A percentile compares a stretch with the other conserved stretches of the same genome.
Evolutionary conservation across 2,329 filamentous ascomycete genomes (phyloP).

Genomic region (Dothiorella sarmentorum): DNA sequence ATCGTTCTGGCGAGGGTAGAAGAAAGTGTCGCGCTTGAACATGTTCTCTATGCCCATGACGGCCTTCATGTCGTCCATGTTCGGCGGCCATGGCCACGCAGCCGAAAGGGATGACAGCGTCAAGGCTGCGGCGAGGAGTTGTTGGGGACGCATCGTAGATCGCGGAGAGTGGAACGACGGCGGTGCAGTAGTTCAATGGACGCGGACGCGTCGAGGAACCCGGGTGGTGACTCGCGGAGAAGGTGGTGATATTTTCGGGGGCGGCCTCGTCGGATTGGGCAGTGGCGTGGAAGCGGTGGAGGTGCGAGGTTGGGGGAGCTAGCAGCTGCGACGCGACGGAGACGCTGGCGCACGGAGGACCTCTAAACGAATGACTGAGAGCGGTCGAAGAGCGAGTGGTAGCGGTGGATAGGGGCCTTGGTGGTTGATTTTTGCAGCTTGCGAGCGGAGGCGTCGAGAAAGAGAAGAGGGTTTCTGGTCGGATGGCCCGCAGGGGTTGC

Average conservation of each 20-base stretch:
- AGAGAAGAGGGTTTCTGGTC: neutral
- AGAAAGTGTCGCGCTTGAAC: constrained; percentile 6
- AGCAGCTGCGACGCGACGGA: constrained; percentile 1
- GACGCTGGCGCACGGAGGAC: neutral
- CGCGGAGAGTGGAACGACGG: neutral
- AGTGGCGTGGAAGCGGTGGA: constrained; percentile 1
- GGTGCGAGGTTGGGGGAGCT: neutral
- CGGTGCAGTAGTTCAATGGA: constrained; percentile 2
- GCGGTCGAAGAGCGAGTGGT: constrained; percentile 2
- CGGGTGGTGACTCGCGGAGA: neutral
- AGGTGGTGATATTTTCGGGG: neutral
- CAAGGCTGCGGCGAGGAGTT: constrained; percentile 37
- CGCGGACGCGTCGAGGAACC: constrained; percentile 2
- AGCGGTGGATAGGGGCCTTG: neutral
- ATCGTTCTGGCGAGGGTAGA: constrained; percentile 1
- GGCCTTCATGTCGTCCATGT: constrained; percentile 12
- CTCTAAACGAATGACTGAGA: constrained; percentile 16
- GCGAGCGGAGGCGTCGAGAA: neutral
- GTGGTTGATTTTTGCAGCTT: neutral
- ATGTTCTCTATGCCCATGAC: constrained; percentile 15
- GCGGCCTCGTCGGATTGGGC: neutral
- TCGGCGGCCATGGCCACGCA: constrained; percentile 27
- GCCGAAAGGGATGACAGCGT: constrained; percentile 36
- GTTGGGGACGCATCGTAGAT: constrained; percentile 35
- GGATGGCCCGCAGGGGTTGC: constrained; percentile 14